phyloP scores from a whole-genome alignment of 352 stramenopile species.

The Phytopythium litorale region DNA sequence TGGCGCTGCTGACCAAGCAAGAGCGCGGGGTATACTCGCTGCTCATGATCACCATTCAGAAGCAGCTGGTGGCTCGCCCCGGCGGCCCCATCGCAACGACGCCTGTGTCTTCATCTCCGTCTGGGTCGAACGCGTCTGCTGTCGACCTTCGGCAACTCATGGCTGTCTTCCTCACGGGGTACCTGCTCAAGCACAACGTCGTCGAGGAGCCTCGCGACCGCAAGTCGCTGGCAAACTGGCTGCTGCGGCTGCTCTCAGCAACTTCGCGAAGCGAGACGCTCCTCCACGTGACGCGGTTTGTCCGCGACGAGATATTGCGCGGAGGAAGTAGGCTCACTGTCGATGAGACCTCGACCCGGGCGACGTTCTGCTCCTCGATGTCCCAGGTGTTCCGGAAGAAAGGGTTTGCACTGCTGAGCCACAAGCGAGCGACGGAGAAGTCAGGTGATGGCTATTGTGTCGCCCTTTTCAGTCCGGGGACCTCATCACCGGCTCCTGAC shows the following conservation, averaged over 20 bases:
- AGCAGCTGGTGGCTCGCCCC: constrained; percentile 56
- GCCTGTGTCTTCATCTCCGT: constrained; percentile 13
- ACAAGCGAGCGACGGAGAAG: constrained; percentile 9
- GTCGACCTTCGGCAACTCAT: constrained; percentile 73
- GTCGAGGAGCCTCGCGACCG: constrained; percentile 53
- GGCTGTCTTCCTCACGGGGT: constrained; percentile 67
- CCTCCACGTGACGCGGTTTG: constrained; percentile 56
- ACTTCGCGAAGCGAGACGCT: constrained; percentile 56
- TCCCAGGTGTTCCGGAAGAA: constrained; percentile 49
- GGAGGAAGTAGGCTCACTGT: background rate
- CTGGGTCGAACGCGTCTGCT: constrained; percentile 15
- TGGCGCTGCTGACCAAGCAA: constrained; percentile 58
- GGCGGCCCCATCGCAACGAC: constrained; percentile 15
- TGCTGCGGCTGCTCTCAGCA: constrained; percentile 63
- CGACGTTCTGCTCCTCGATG: constrained; percentile 25
- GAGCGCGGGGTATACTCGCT: constrained; percentile 68
- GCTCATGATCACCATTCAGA: constrained; percentile 85
- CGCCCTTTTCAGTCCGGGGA: background rate
- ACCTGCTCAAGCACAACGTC: constrained; percentile 54
- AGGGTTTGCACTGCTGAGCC: constrained; percentile 23
- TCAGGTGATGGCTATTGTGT: background rate
- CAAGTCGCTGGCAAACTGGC: constrained; percentile 58
- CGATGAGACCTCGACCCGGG: background rate
- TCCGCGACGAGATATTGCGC: constrained; percentile 40
- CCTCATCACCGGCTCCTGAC: background rate